Evolutionary conservation across 2,329 filamentous ascomycete genomes (phyloP), one percentile per base, ranked within the genome.

Genomic region (Colletotrichum lentis): DNA sequence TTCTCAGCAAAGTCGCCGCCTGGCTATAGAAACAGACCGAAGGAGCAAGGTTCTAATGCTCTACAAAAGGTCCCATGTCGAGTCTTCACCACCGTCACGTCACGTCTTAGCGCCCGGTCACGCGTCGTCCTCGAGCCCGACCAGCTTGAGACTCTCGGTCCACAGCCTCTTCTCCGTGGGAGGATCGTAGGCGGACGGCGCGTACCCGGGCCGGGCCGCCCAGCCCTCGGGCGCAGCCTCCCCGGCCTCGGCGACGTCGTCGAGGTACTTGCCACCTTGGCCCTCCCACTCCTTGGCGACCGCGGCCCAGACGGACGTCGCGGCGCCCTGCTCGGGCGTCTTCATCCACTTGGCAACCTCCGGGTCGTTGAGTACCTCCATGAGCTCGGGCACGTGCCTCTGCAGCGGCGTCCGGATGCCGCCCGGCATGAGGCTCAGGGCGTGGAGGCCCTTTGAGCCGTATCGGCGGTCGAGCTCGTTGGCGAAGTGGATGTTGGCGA

Each of bases 391-490:
- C 12, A 24, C 7, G 20, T 69, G 44, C 20, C 54, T 43, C 12
- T 67, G 64, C 35, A 69, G 14, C 7, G 63, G 53, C 22, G 69
- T 70, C 3, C 31, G 31, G 49, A 71, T 71, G 47, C 60, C 69
- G 43, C 69, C 69, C 1, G 69, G 69, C 35, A 64, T 27, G 5
- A 71, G 44, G 43, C 63, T 68, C 2, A 68, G 27, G n/a, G 67
- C 82, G 55, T 64, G 68, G 14, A 71, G 53, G 20, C 64, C 64
- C 5, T 39, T 39, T 1, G 59, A 27, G 10, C 78, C 82, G 69
- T 84, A 86, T 0, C 78, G 78, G 1, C 84, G 78, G 39, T 86
- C 84, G 31, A 87, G 78, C 64, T 85, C 79, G 67, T 82, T 85
- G 3, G 84, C 81, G 60, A 83, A 81, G 70, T 80, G 83, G 20